Percentiles rank a stretch among this genome's conserved stretches.
These are phyloP conservation scores for Mortierella sp. DNA, from an alignment of 371 early-diverging fungal species.

Conservation along the genomic window DNA sequence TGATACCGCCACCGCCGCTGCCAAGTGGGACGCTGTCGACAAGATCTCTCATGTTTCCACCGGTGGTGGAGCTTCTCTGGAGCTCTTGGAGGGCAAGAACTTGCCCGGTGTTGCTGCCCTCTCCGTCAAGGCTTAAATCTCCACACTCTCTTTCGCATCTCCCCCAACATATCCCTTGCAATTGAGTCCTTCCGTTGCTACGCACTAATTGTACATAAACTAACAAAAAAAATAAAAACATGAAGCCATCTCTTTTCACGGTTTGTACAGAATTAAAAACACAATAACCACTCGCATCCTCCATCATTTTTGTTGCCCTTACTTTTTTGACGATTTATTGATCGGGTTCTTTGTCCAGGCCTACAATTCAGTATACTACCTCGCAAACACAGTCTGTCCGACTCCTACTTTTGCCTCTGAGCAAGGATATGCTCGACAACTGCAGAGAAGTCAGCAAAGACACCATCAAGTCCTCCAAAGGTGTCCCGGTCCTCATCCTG, in stretches of 20 bases:
- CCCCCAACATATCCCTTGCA: background rate
- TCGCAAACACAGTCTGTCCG: no score
- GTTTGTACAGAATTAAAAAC: slow-evolving; percentile 4
- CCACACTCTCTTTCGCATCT: background rate
- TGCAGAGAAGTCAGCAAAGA: slow-evolving; percentile 62
- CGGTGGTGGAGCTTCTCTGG: slow-evolving; percentile 98
- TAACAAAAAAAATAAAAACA: slow-evolving; percentile 7
- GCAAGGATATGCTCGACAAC: slow-evolving; percentile 62
- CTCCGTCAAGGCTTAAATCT: slow-evolving; percentile 62
- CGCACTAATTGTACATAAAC: slow-evolving; percentile 15
- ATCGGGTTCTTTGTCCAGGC: background rate
- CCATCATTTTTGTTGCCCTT: background rate
- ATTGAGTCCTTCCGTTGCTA: background rate
- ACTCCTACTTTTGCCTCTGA: background rate
- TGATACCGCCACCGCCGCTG: slow-evolving; percentile 98
- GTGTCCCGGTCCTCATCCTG: slow-evolving; percentile 74
- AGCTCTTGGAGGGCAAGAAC: slow-evolving; percentile 93
- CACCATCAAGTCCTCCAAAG: slow-evolving; percentile 56
- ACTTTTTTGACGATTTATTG: background rate
- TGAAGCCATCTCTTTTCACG: background rate
- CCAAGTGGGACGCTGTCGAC: slow-evolving; percentile 87
- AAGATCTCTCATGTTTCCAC: slow-evolving; percentile 97
- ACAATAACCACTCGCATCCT: background rate
- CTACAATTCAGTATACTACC: no score
- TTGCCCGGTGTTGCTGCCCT: slow-evolving; percentile 95